Evolutionary conservation across 495 filamentous ascomycete species (phyloP).

Genomic region (Penicillium daleae): DNA sequence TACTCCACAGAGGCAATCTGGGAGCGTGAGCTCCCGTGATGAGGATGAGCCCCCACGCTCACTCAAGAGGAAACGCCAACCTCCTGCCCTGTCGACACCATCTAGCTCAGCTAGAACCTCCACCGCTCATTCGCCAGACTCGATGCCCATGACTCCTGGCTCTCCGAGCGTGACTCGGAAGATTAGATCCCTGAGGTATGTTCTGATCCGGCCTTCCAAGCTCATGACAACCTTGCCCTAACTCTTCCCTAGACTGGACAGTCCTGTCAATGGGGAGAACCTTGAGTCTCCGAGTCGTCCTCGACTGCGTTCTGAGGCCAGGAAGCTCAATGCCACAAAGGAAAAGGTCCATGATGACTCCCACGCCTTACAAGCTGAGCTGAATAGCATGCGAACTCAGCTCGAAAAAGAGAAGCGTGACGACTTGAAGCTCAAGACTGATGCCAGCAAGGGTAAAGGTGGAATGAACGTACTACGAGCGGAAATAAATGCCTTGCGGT

Average conservation of each 20-base stretch:
- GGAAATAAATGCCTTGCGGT: neutral
- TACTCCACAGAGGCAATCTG: neutral
- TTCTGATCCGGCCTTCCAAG: neutral
- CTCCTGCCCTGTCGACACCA: neutral
- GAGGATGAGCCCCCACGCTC: neutral
- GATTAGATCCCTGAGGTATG: neutral
- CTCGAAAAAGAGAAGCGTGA: neutral
- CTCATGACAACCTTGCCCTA: neutral
- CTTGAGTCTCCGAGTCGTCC: neutral
- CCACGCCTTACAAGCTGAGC: neutral
- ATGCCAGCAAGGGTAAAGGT: neutral
- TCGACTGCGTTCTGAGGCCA: neutral
- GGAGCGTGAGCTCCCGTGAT: neutral
- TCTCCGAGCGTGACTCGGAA: neutral
- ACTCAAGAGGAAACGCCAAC: neutral
- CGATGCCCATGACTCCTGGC: neutral
- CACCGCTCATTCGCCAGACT: neutral
- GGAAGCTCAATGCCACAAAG: neutral
- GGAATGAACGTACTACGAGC: neutral
- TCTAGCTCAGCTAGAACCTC: neutral
- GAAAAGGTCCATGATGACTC: neutral
- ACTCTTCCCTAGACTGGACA: neutral
- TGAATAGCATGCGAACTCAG: neutral
- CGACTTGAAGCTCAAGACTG: neutral
- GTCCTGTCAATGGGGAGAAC: neutral